Evolutionary conservation across 345 rosid genomes (phyloP).

Genomic region (Brassica rapa): DNA sequence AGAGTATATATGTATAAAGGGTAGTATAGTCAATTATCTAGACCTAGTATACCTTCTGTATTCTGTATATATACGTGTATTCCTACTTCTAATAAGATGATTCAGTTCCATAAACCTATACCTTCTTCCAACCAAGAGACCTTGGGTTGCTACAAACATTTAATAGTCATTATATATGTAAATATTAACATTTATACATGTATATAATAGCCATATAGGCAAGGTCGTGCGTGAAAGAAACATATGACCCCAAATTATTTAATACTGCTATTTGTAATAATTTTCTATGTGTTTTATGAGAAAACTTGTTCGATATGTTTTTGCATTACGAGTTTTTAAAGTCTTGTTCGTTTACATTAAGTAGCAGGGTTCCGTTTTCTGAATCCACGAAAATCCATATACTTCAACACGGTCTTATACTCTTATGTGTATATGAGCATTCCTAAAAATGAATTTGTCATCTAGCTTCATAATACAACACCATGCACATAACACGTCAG

Average conservation of each 20-base stretch:
- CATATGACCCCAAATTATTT: slow-evolving; percentile 18
- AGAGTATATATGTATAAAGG: too few species aligned
- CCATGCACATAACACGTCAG: background rate
- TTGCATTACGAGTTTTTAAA: background rate
- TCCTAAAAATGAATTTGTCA: background rate
- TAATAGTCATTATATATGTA: background rate
- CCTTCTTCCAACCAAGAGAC: slow-evolving; percentile 25
- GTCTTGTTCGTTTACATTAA: background rate
- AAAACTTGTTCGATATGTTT: background rate
- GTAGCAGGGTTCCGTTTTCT: background rate
- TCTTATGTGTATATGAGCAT: background rate
- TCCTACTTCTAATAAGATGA: too few species aligned
- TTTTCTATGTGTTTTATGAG: background rate
- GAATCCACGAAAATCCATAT: background rate
- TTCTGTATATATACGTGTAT: too few species aligned
- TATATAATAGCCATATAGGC: background rate
- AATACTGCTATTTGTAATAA: background rate
- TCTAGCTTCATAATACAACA: background rate
- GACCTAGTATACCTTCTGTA: too few species aligned
- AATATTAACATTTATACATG: background rate
- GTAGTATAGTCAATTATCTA: too few species aligned
- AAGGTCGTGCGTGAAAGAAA: slow-evolving; percentile 29
- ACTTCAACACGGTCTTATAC: background rate
- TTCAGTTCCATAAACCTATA: too few species aligned
- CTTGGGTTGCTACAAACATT: slow-evolving; percentile 25